Base-by-base conservation (phyloP, 192 early-diverging fungal species). In the Linnemannia schmuckeri region DNA sequence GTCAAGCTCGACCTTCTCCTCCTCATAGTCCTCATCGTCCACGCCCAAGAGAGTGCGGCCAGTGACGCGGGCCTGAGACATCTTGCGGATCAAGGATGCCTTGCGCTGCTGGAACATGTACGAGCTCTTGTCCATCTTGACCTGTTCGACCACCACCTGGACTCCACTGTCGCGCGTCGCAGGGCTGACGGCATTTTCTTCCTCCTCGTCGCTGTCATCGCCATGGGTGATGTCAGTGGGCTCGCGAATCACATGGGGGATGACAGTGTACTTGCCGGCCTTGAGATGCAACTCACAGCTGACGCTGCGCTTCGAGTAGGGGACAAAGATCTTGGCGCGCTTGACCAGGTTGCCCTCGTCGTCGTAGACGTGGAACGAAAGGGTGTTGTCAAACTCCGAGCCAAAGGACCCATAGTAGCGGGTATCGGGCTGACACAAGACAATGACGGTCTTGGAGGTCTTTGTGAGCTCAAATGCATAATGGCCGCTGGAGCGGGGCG, bases 111-210 rank as follows among this genome's bases (percentile, higher is more conserved):
- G 78, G 77, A 81, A 83, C 81, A 81, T 83, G 55, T 74, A 82
- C 18, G 81, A 88, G 66, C 71, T 81, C 76, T 87, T 87, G 35
- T 87, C 85, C 85, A 87, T 87, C 76, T 80, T 87, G 70, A 87
- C 85, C 33, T 79, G 27, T 20, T 87, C 85, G 2, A 81, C 66
- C 12, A 87, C 71, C 1, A 87, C 79, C 68, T 87, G 8, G 10
- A 87, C 85, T 61, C 81, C 85, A 13, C 57, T 66, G 2, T 63
- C 30, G n/a, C 80, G 79, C 3, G 76, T 83, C 22, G 87, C 54
- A 7, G 82, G 79, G 24, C 52, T 77, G 27, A 83, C 47, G 0
- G 87, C 79, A 74, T 80, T 84, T 27, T 88, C 82, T 1, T 68
- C 46, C 12, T 76, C 52, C 12, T 46, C 72, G 1, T 33, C 72